These are phyloP conservation scores for Podaxis sp. DNA, from an alignment of 768 basidiomycete species.

Conservation along the genomic window DNA sequence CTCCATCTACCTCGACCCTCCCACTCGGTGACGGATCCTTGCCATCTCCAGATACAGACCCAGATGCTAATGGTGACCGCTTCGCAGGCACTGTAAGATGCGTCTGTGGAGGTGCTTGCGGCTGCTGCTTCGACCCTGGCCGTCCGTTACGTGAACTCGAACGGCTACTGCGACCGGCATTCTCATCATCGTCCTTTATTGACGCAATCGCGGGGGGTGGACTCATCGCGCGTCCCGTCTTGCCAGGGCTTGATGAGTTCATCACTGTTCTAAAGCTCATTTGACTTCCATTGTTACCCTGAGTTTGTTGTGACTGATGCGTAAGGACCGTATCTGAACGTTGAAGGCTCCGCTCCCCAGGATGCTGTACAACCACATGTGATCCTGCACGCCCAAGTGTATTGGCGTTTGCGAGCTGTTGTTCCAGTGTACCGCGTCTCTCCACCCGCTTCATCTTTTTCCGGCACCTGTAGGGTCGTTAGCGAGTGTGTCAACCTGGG, in stretches of 20 bases:
- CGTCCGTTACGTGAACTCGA: conserved; percentile 12
- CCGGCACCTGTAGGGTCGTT: conserved; percentile 50
- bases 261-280: conserved; percentile 11
- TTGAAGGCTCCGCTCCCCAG: neutral
- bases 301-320: conserved; percentile 2
- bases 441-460: conserved; percentile 89
- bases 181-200: conserved; percentile 11
- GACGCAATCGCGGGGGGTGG: conserved; percentile 13
- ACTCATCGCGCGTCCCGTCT: conserved; percentile 9
- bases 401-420: conserved; percentile 24
- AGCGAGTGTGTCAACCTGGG: neutral
- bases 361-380: conserved; percentile 12
- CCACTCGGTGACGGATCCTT: conserved; percentile 27
- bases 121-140: neutral
- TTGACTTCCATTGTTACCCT: conserved; percentile 11
- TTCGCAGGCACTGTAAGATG: conserved; percentile 1
- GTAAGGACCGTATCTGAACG: conserved; percentile 17
- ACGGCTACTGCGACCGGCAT: conserved; percentile 3
- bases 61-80: conserved; percentile 10
- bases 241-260: conserved; percentile 1
- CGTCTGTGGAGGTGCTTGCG: neutral
- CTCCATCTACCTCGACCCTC: conserved; percentile 21
- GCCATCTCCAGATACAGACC: conserved; percentile 19
- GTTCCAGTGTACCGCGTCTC: conserved; percentile 64
- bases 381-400: conserved; percentile 18